Evolutionary conservation across 129 eudicot genomes (phyloP), one percentile per base, ranked within the genome.

Genomic region (Logfia minima): DNA sequence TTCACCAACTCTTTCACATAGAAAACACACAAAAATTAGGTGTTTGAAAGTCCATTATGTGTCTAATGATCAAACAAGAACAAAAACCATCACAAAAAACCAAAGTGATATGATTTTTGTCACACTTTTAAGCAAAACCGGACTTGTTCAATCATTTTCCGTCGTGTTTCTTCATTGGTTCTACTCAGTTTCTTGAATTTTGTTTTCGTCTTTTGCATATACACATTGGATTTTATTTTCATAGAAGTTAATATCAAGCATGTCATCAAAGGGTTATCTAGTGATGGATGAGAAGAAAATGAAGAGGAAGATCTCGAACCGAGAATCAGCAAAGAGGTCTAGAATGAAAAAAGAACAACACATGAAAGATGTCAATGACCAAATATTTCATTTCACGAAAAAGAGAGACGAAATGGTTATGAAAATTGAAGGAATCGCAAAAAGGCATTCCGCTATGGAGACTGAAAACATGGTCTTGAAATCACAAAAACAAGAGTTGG

Each of bases 111-210:
- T 88, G 93, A 88, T 74, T 73, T 81, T 81, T 80, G 84, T 79
- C 28, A 56, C 80, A 22, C 63, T 51, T 62, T 52, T 78, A 34
- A 85, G 85, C 35, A 79, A 81, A 81, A 63, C 84, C 45, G 79
- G 68, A 48, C 85, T 87, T 14, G 84, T 87, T 79, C 96, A 87
- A 79, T 89, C 96, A 4, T 89, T 85, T 39, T 89, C 96, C 3
- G 86, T 89, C 26, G 88, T 83, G 70, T 87, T 89, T 67, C 90
- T 89, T 29, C 79, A 87, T 75, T 89, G 92, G 92, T 89, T 89
- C 28, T 89, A 89, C 62, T 90, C 87, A 10, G 82, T 89, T 76
- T 87, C 92, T 5, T 89, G 82, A 87, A 73, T 29, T 64, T n/a
- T 31, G 24, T 8, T n/a, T 21, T 4, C 13, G 11, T 28, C 21